Evolutionary conservation across 345 rosid genomes (phyloP).

Genomic region (Eucalyptus pauciflora): DNA sequence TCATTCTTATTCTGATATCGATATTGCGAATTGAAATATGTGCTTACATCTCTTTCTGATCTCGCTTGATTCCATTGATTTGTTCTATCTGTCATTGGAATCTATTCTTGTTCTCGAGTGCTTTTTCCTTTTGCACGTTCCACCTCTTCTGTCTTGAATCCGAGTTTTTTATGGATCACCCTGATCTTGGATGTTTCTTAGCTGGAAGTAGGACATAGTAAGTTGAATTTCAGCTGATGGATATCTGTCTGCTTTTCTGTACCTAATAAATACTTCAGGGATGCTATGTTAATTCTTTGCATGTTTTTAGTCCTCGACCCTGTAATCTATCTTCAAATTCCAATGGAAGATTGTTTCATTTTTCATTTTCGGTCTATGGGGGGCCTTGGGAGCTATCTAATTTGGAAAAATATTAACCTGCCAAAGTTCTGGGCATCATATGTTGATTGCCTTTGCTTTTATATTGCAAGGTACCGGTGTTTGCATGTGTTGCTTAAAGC

Average conservation of each 20-base stretch:
- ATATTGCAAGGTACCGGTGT: not conserved
- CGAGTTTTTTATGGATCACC: not conserved
- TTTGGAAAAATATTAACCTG: not conserved
- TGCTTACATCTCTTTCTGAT: not conserved
- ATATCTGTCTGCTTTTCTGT: not conserved
- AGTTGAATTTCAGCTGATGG: not conserved
- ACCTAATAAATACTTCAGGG: not conserved
- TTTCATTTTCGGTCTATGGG: not conserved
- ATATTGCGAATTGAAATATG: not conserved
- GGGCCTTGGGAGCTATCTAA: not conserved
- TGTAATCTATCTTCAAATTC: not conserved
- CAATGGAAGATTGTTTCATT: not conserved
- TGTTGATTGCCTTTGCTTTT: not conserved
- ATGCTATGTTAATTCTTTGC: not conserved
- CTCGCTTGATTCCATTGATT: not conserved
- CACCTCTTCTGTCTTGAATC: not conserved
- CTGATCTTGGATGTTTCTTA: not conserved
- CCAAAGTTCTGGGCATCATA: not conserved
- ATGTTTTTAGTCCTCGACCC: not conserved
- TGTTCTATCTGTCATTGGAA: not conserved
- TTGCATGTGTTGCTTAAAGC: not conserved
- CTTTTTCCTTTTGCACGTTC: not conserved
- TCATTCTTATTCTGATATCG: not conserved
- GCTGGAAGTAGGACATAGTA: not conserved
- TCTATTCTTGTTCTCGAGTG: not conserved